Evolutionary conservation across 768 basidiomycete species (phyloP), one percentile per base, ranked within the genome.

Genomic region (Russula vinacea): DNA sequence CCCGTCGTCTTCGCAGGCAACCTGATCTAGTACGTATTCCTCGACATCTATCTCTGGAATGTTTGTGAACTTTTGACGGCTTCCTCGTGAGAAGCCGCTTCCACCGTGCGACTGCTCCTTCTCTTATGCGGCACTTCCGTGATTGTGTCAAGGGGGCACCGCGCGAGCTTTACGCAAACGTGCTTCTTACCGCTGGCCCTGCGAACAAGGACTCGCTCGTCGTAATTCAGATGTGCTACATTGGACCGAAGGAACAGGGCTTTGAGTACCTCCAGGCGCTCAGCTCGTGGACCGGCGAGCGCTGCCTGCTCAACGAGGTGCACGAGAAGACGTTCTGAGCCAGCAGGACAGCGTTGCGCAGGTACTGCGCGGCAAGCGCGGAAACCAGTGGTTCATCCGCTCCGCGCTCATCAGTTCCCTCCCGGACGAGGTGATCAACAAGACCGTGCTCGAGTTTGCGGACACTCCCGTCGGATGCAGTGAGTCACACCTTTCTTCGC

Each of bases 261-360:
- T 83, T 86, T 2, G 86, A 87, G 71, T 91, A 91, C 68, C 85
- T 91, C 58, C 84, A 94, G 62, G 83, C 87, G n/a, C 87, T 96
- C 67, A 86, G 87, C 7, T 87, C 88, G 37, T 97, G 94, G 94
- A 87, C 90, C 51, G 93, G 93, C 54, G 94, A 92, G 70, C 78
- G 81, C 49, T 94, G 91, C 70, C 74, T 95, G 58, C 79, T 97
- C 56, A 94, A 94, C 69, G 94, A 96, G 73, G 91, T 97, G 5
- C 79, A 89, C 67, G 94, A 95, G 76, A 90, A 95, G 75, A 89
- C 84, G 55, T 95, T 94, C 76, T 92, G 67, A 83, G 86, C 71
- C 94, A 97, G 73, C 94, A 96, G 75, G 89, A 94, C 70, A 94
- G 92, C 63, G 87, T 96, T 10, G 92, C 92, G 14, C 92, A 95